Evolutionary conservation across 768 basidiomycete genomes (phyloP).

Genomic region (Erythrobasidium yunnanense): DNA sequence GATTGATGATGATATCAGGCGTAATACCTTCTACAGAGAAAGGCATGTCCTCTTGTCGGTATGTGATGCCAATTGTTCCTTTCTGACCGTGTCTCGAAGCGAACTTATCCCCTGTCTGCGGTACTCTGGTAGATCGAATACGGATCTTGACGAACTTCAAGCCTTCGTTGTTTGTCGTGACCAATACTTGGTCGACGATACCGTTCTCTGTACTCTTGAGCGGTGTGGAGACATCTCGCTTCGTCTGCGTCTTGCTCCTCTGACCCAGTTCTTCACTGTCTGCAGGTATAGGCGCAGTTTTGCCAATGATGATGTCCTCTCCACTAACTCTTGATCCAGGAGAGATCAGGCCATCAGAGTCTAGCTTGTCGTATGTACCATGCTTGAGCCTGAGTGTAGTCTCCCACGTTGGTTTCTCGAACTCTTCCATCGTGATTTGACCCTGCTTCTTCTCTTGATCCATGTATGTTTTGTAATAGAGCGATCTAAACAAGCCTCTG

Average conservation of each 20-base stretch:
- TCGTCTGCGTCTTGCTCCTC: constrained; percentile 80
- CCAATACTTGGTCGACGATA: constrained; percentile 90
- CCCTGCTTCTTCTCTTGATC: constrained; percentile 96
- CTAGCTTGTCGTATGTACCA: constrained; percentile 95
- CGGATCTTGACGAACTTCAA: constrained; percentile 98
- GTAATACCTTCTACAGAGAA: constrained; percentile 94
- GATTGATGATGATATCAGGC: constrained; percentile 96
- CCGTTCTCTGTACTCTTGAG: constrained; percentile 96
- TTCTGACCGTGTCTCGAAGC: constrained; percentile 99
- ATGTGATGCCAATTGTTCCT: constrained; percentile 98
- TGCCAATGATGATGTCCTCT: constrained; percentile 98
- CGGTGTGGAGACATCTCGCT: constrained; percentile 92
- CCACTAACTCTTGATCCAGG: constrained; percentile 89
- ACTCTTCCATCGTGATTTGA: constrained; percentile 80
- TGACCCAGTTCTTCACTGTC: constrained; percentile 97
- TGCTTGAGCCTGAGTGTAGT: constrained; percentile 93
- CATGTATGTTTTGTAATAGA: constrained; percentile 97
- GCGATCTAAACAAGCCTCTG: constrained; percentile 92
- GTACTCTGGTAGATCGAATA: constrained; percentile 86
- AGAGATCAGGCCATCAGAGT: constrained; percentile 88
- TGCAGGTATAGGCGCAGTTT: constrained; percentile 91
- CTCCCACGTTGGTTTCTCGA: constrained; percentile 88
- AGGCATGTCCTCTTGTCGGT: constrained; percentile 99
- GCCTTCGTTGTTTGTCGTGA: constrained; percentile 91
- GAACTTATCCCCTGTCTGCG: constrained; percentile 98